Evolutionary conservation across 495 filamentous ascomycete genomes (phyloP), one percentile per base, ranked within the genome.

Genomic region (Pseudotulostoma volvatum): DNA sequence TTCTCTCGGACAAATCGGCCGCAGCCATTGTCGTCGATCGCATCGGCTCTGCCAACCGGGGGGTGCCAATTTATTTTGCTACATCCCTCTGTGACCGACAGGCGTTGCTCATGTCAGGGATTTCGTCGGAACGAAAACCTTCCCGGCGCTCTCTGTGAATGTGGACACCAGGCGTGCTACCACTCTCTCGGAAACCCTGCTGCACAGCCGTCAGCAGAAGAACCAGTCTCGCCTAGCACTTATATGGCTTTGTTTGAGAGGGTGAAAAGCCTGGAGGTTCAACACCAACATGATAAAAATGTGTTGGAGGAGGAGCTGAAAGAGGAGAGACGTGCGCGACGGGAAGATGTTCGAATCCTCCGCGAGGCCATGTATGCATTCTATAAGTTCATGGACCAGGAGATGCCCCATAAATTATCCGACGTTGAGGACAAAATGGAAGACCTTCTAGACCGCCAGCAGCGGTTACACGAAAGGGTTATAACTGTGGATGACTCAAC

Each of bases 81-180:
- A 38, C 16, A 39, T 25, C 34, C 44, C 15, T n/a, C 39, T 37
- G 34, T 36, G 37, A 25, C 47, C 11, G 39, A 53, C 4, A 37
- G 54, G 40, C 49, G 55, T 11, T 59, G 55, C 42, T 15, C 40
- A 8, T 59, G 55, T 34, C 53, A 51, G 9, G 44, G 44, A 41
- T 59, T 41, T 48, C 42, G 46, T 31, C 38, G 47, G 37, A 40
- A 49, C 3, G 37, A 42, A 34, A 38, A 36, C 2, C 31, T 53
- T 3, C 42, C 51, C 8, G 52, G 52, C 36, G 48, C 55, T n/a
- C 36, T 16, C 16, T 59, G 55, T 32, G 47, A 50, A 3, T 59
- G 55, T 38, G 54, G 55, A 13, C 55, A 59, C 38, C 54, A 55
- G 36, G 55, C 55, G 34, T 59, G 54, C 44, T 44, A 49, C 18